Conservation (phyloP, 306 rosid genomes). For the Prunus kanzakura region DNA sequence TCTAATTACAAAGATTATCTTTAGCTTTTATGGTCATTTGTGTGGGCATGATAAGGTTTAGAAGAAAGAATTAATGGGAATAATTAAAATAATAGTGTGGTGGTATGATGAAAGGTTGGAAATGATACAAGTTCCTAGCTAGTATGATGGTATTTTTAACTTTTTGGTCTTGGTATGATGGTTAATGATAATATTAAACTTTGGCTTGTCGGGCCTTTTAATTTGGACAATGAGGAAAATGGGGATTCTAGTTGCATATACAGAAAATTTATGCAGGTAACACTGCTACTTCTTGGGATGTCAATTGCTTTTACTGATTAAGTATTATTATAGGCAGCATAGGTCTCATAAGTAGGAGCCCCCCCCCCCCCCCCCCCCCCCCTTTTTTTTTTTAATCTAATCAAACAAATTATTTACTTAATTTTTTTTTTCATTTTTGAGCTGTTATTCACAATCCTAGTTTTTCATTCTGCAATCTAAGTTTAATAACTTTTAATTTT, state of each 20-base stretch:
- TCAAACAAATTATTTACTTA: not conserved
- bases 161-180: slow-evolving; percentile 29
- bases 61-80: not conserved
- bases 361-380: no score
- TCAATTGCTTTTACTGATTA: not conserved
- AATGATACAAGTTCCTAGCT: slow-evolving; percentile 24
- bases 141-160: slow-evolving; percentile 19
- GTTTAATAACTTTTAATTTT: no score
- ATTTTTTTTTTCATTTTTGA: not conserved
- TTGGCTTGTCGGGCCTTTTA: slow-evolving; percentile 22
- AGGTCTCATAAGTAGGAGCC: not conserved
- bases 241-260: not conserved
- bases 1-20: slow-evolving; percentile 15
- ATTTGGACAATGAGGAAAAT: slow-evolving; percentile 16
- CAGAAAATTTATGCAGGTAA: slow-evolving; percentile 4
- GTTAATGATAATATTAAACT: slow-evolving; percentile 30
- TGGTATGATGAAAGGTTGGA: slow-evolving; percentile 21
- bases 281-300: slow-evolving; percentile 2
- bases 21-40: not conserved
- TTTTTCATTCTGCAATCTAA: not conserved
- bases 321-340: not conserved
- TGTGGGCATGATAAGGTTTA: slow-evolving; percentile 2
- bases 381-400: not conserved
- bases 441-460: not conserved
- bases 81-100: slow-evolving; percentile 16